Conservation (phyloP, 495 filamentous ascomycete species). For the Paragyromitra xinjiangensis region DNA sequence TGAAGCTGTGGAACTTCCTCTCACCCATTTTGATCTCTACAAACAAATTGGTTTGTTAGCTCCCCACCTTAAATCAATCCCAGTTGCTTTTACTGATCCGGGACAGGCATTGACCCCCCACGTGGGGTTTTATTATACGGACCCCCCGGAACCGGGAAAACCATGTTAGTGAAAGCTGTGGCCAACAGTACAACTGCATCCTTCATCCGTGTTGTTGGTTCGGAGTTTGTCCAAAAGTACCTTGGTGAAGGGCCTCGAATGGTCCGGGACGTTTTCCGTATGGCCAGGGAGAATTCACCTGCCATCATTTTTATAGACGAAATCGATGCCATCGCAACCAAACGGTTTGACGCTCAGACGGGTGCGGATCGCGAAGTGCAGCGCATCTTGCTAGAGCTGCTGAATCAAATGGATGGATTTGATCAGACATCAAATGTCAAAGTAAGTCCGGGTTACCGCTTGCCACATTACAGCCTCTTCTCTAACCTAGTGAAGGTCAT, state of each 20-base stretch:
- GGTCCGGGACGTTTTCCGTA: slow-evolving; percentile 98
- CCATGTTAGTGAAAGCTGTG: slow-evolving; percentile 98
- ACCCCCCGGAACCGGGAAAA: slow-evolving; percentile 96
- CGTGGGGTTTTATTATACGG: slow-evolving; percentile 96
- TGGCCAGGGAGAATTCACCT: slow-evolving; percentile 97
- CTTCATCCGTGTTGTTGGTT: slow-evolving; percentile 97
- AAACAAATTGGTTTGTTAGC: slow-evolving; percentile 79
- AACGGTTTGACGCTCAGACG: slow-evolving; percentile 98
- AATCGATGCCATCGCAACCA: slow-evolving; percentile 98
- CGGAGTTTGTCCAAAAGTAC: slow-evolving; percentile 99
- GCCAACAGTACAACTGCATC: slow-evolving; percentile 97
- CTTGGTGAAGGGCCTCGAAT: slow-evolving; percentile 96
- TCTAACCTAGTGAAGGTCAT: slow-evolving; percentile 68
- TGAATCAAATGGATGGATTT: slow-evolving; percentile 99
- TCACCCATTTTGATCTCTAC: slow-evolving; percentile 98
- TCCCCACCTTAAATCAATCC: not conserved
- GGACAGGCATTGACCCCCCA: slow-evolving; percentile 88
- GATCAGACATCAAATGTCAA: slow-evolving; percentile 99
- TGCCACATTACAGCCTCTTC: not conserved
- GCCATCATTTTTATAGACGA: slow-evolving; percentile 99
- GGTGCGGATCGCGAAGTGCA: slow-evolving; percentile 98
- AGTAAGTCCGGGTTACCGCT: slow-evolving; percentile 41
- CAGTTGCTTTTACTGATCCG: slow-evolving; percentile 50
- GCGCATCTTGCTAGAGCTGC: slow-evolving; percentile 92
- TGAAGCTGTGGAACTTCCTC: slow-evolving; percentile 93